Conservation (phyloP, 768 basidiomycete genomes). For the Termitomyces sp. region DNA sequence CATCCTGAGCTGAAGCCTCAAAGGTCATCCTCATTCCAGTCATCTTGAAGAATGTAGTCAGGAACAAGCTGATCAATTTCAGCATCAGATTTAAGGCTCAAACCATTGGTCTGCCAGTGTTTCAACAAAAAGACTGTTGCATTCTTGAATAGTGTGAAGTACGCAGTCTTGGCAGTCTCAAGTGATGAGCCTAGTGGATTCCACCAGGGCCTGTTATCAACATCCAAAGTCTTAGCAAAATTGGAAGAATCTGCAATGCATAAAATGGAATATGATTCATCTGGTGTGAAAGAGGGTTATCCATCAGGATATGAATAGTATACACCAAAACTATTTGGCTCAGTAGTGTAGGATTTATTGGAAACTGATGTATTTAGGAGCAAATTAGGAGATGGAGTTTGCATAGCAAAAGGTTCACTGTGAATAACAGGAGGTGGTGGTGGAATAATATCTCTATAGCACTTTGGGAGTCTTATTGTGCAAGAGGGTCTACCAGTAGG, state of each 20-base stretch:
- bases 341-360: neutral
- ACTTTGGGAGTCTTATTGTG: neutral
- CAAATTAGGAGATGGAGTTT: neutral
- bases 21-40: constrained; percentile 22
- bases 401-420: neutral
- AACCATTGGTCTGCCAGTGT: constrained; percentile 19
- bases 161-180: neutral
- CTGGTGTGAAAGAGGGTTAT: constrained; percentile 7
- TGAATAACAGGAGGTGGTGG: neutral
- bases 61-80: constrained; percentile 23
- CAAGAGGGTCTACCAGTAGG: neutral
- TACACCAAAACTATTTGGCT: constrained; percentile 2
- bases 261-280: constrained; percentile 5
- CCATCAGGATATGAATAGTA: constrained; percentile 7
- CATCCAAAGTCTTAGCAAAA: neutral
- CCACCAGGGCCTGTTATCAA: neutral
- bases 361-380: too few relatives aligned
- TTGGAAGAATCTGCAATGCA: neutral
- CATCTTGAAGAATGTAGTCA: constrained; percentile 20
- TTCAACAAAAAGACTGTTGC: constrained; percentile 20
- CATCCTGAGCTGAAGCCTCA: constrained; percentile 16
- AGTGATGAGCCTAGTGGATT: neutral
- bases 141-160: constrained; percentile 22
- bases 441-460: neutral
- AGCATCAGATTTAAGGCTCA: constrained; percentile 18